These are phyloP conservation scores for Acmispon strigosus DNA, from an alignment of 306 rosid genomes.

Conservation along the genomic window DNA sequence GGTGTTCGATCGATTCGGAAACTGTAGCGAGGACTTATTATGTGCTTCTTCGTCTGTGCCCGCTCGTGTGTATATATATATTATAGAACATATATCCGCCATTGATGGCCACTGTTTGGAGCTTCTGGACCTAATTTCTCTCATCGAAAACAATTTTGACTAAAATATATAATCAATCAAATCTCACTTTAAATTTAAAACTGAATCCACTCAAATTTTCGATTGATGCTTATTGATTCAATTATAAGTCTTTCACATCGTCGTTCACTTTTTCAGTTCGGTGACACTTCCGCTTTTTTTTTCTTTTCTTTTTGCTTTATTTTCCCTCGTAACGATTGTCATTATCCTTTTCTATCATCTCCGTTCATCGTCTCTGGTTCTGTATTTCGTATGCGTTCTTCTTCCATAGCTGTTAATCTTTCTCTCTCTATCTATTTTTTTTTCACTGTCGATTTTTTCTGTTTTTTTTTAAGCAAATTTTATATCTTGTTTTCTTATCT, in stretches of 20 bases:
- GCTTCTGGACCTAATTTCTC: slow-evolving; percentile 36
- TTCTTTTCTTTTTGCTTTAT: not conserved
- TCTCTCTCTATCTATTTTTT: no score
- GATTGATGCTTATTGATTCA: not conserved
- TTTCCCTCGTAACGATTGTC: not conserved
- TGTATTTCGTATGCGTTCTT: not conserved
- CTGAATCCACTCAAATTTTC: not conserved
- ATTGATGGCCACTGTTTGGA: slow-evolving; percentile 32
- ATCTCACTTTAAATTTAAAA: not conserved
- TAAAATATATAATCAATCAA: not conserved
- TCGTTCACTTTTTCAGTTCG: not conserved
- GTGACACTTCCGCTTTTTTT: not conserved
- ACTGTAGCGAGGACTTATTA: slow-evolving; percentile 17
- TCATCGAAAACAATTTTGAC: slow-evolving; percentile 10
- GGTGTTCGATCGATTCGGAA: not conserved
- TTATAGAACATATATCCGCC: slow-evolving; percentile 18
- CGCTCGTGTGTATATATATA: slow-evolving; percentile 20
- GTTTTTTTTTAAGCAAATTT: no score
- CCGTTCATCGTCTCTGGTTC: not conserved
- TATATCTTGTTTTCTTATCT: no score
- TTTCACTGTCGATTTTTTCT: no score
- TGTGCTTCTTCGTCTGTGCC: not conserved
- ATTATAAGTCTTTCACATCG: not conserved
- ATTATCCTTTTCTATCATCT: not conserved
- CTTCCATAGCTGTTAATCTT: not conserved